These are phyloP conservation scores for Eleusine indica DNA, from an alignment of 176 grass and related monocot species.

Conservation along the genomic window DNA sequence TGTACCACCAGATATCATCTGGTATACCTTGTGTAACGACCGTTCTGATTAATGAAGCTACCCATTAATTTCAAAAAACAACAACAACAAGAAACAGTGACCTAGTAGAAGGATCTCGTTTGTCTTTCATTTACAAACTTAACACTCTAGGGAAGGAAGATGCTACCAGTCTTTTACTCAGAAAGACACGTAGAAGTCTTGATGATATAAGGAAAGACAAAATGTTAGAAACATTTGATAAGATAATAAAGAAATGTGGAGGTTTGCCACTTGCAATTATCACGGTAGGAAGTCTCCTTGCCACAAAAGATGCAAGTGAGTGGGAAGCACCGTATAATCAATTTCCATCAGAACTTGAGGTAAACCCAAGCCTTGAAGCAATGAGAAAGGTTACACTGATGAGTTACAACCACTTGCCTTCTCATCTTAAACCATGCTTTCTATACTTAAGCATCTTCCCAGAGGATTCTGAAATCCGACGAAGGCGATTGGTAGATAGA, in stretches of 20 bases:
- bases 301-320: not conserved
- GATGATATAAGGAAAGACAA: no score
- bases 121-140: no score
- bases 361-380: constrained; percentile 20
- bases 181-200: no score
- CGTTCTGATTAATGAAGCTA: no score
- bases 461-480: constrained; percentile 16
- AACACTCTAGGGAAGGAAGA: no score
- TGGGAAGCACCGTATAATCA: not conserved
- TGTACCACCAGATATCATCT: no score
- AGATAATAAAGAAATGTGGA: constrained; percentile 25
- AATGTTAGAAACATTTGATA: no score
- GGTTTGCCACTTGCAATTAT: not conserved
- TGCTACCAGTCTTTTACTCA: no score
- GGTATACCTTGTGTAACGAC: no score
- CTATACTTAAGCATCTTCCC: constrained; percentile 31
- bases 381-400: not conserved
- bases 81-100: no score
- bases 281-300: constrained; percentile 16
- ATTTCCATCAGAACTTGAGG: not conserved
- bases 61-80: no score
- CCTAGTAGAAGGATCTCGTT: no score
- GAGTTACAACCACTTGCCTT: constrained; percentile 16
- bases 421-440: constrained; percentile 27
- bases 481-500: not conserved